phyloP scores from a whole-genome alignment of 257 asterid genomes.

The Datura wrightii region DNA sequence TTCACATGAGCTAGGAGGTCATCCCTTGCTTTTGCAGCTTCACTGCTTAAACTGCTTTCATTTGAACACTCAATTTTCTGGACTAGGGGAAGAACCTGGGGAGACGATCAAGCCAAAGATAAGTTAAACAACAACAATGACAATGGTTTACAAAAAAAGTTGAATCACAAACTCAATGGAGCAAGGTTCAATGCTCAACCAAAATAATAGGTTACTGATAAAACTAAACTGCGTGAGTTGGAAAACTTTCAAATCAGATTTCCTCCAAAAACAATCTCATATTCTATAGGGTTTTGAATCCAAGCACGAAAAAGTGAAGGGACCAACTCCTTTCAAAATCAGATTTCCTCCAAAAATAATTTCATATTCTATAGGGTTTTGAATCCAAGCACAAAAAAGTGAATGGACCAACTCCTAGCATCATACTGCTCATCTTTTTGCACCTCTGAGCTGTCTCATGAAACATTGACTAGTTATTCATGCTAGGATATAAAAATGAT shows the following conservation, averaged over 20 bases:
- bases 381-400: slow-evolving; percentile 3
- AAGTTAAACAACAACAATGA: slow-evolving; percentile 25
- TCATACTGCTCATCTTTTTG: slow-evolving; percentile 10
- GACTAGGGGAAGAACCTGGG: slow-evolving; percentile 71
- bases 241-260: background rate
- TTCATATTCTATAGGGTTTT: background rate
- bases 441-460: background rate
- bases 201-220: background rate
- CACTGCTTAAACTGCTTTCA: slow-evolving; percentile 43
- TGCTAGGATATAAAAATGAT: slow-evolving; percentile 22
- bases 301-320: background rate
- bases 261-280: slow-evolving; percentile 17
- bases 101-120: slow-evolving; percentile 32
- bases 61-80: slow-evolving; percentile 22
- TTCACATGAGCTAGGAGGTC: slow-evolving; percentile 56
- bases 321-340: slow-evolving; percentile 9
- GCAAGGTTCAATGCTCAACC: slow-evolving; percentile 22
- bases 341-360: slow-evolving; percentile 4
- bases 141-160: background rate
- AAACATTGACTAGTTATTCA: slow-evolving; percentile 11
- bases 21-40: slow-evolving; percentile 69
- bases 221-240: background rate
- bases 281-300: slow-evolving; percentile 2
- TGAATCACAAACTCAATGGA: slow-evolving; percentile 5
- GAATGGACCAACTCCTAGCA: slow-evolving; percentile 19